Base-by-base conservation (phyloP, 768 basidiomycete species). In the Leccinum olivaceopallidum region DNA sequence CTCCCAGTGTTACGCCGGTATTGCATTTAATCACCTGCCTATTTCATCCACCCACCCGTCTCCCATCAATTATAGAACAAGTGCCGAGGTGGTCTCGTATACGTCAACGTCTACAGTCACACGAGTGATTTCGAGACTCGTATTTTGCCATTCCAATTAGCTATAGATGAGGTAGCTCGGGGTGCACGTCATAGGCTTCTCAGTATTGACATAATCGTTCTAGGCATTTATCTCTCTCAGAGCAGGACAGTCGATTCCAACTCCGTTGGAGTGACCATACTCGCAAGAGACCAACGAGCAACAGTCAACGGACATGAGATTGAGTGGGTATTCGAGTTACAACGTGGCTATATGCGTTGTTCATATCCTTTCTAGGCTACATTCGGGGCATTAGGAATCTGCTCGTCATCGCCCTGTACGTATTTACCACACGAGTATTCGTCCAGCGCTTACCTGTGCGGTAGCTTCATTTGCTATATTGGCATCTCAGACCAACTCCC, bases 401-500 rank as follows among this genome's bases (percentile, higher is more conserved):
- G 7, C 79, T 91, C 16, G 87, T 87, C 12, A 75, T 92, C 7
- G 87, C 88, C n/a, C 75, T 91, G 85, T 88, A 60, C 66, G 85
- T 74, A 0, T 49, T 22, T 28, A 12, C 14, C 10, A 18, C 47
- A 24, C 26, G 2, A 6, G 13, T 26, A 10, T 49, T 13, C 2
- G 14, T 59, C 26, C 14, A 7, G n/a, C 3, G 37, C 61, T 69
- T 14, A 67, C 4, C 4, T 4, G 6, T 26, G 2, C 39, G 34
- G 16, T 55, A 88, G 87, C 32, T 92, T 90, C 66, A 75, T 92
- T 14, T 81, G 83, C 57, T 92, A 83, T 71, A 74, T 90, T 36
- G 90, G 90, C 24, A 87, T 92, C 48, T 79, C 85, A 0, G 92
- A 92, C 67, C 91, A 93, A 63, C 80, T 91, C 2, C 87, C 91